A percentile compares a stretch with the other conserved stretches of the same genome.
These are phyloP conservation scores for Myxozyma mucilagina DNA, from an alignment of 805 yeast genomes.

Conservation along the genomic window DNA sequence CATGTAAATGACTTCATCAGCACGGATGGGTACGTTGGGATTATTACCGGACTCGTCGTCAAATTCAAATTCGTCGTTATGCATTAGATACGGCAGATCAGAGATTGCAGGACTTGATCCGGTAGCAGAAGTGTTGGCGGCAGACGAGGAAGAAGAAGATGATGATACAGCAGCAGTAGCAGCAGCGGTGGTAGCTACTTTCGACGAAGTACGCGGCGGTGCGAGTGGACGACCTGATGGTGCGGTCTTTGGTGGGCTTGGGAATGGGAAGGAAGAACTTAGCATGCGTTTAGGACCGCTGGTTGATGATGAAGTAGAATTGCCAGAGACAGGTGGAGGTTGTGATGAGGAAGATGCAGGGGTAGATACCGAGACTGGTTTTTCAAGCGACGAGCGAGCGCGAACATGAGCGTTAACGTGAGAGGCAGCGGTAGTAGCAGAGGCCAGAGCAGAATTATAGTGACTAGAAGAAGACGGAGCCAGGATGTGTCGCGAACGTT, in stretches of 20 bases:
- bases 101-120: slow-evolving; percentile 2
- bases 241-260: slow-evolving; percentile 30
- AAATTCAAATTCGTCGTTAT: slow-evolving; percentile 28
- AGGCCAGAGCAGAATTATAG: not conserved
- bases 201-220: slow-evolving; percentile 29
- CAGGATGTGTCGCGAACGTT: slow-evolving; percentile 11
- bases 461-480: not conserved
- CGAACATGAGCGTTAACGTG: slow-evolving; percentile 4
- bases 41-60: slow-evolving; percentile 15
- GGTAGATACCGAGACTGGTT: not conserved
- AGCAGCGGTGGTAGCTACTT: not conserved
- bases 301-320: not conserved
- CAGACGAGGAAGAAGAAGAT: not conserved
- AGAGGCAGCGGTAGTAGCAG: slow-evolving; percentile 5
- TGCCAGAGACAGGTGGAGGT: no score
- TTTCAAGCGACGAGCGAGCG: slow-evolving; percentile 2
- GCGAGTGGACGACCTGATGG: slow-evolving; percentile 30
- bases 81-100: slow-evolving; percentile 2
- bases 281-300: slow-evolving; percentile 5
- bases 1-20: slow-evolving; percentile 33
- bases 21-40: slow-evolving; percentile 18
- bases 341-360: no score
- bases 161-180: not conserved
- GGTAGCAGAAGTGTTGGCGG: not conserved
- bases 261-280: slow-evolving; percentile 25